These are phyloP conservation scores for Scenedesmus sp. DNA, from an alignment of 163 green algal genomes.

Conservation along the genomic window DNA sequence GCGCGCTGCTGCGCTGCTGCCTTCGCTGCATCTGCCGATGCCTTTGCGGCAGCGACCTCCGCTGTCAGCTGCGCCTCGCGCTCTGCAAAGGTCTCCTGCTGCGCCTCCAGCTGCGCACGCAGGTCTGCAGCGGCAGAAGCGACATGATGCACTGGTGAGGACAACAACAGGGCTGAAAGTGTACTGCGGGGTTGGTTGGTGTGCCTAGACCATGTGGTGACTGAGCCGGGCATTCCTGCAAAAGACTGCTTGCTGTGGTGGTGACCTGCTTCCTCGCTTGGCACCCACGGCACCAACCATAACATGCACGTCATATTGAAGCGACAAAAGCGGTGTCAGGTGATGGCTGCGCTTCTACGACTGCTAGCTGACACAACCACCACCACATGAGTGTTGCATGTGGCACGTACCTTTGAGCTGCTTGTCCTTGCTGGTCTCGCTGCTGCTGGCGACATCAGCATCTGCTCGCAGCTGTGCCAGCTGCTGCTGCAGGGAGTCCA, in stretches of 20 bases:
- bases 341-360: not conserved
- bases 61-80: not conserved
- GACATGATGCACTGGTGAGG: not conserved
- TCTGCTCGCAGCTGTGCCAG: not conserved
- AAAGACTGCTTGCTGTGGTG: not conserved
- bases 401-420: constrained; percentile 5
- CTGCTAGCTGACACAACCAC: not conserved
- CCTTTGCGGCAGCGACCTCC: not conserved
- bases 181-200: not conserved
- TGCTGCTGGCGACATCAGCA: not conserved
- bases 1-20: not conserved
- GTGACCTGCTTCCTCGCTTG: not conserved
- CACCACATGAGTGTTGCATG: not conserved
- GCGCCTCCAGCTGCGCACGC: constrained; percentile 1
- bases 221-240: not conserved
- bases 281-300: not conserved
- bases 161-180: not conserved
- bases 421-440: not conserved
- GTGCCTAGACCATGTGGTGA: not conserved
- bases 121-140: not conserved
- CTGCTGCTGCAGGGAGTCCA: not conserved
- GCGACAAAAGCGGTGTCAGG: not conserved
- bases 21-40: not conserved
- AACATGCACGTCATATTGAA: not conserved
- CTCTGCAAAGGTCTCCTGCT: not conserved